Base-by-base conservation (phyloP, 148 eudicot species). In the Nyssa sinensis region DNA sequence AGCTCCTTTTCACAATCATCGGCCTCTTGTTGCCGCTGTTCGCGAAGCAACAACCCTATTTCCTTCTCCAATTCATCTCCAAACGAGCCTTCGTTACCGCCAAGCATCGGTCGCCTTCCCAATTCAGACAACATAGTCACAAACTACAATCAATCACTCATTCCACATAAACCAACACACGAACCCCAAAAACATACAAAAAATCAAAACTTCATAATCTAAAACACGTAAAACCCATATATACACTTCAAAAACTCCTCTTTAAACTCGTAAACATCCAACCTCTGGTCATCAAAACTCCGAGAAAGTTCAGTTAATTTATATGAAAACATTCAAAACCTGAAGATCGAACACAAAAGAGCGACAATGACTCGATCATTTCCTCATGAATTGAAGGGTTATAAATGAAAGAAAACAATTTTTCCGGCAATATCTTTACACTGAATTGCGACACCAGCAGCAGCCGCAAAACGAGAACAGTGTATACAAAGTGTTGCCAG, bases 51-150 rank as follows among this genome's bases (percentile, higher is more conserved):
- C 77, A 84, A 29, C 55, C 96, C 89, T 59, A 95, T 80, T 69
- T 94, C 98, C 75, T 82, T 87, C 87, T 93, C 99, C 44, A 92
- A 83, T 16, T 89, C 98, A 74, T 93, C 99, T 23, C 89, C 94
- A 77, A 77, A 91, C 35, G 97, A 89, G 61, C 91, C 93, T 16
- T 92, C 95, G 53, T 75, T 84, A 16, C 86, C 89, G 21, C 88
- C 85, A 32, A 88, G 65, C 85, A 88, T 72, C 25, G 85, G 91
- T 66, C 88, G 85, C 81, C 75, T 44, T 35, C 41, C 84, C 82
- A 89, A 71, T 73, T 92, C 94, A 72, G 94, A 88, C 62, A 88
- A 57, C 94, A 92, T 90, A 65, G 62, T 85, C 70, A 55, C 25
- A 21, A 35, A 25, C 9, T 24, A 23, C 37, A 67, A 34, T 59